These are phyloP conservation scores for Lentinula novae-zelandiae DNA, from an alignment of 1,284 basidiomycete species.

Conservation along the genomic window DNA sequence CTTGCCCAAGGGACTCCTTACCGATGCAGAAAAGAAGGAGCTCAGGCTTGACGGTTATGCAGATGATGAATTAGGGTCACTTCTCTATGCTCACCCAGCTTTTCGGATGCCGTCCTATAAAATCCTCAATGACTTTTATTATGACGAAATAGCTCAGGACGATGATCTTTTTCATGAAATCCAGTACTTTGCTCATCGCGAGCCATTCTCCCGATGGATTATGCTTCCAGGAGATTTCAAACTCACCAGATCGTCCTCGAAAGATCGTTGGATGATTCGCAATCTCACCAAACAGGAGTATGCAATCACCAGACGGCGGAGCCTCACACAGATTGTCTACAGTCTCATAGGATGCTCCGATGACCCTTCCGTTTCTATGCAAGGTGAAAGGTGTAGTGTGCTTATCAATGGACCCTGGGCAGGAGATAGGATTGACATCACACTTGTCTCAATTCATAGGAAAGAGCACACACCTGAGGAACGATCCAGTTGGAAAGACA, in stretches of 20 bases:
- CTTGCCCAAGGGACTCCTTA: neutral
- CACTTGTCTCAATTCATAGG: neutral
- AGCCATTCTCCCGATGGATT: neutral
- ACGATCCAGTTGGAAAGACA: neutral
- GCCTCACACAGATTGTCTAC: neutral
- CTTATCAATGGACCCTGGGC: neutral
- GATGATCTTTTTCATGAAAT: neutral
- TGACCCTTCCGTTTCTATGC: neutral
- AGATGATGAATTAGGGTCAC: neutral
- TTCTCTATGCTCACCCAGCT: neutral
- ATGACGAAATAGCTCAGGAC: neutral
- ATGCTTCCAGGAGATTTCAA: neutral
- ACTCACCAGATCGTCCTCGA: neutral
- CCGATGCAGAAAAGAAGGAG: neutral
- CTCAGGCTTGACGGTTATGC: neutral
- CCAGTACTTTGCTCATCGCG: neutral
- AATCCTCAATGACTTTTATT: no score
- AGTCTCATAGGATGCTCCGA: neutral
- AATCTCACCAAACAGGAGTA: neutral
- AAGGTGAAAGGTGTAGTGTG: neutral
- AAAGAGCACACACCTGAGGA: neutral
- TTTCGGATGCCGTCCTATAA: neutral
- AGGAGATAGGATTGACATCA: neutral
- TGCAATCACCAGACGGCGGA: neutral
- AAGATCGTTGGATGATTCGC: neutral